phyloP scores from a whole-genome alignment of 2,329 filamentous ascomycete genomes.

The Hymenoscyphus occultus region DNA sequence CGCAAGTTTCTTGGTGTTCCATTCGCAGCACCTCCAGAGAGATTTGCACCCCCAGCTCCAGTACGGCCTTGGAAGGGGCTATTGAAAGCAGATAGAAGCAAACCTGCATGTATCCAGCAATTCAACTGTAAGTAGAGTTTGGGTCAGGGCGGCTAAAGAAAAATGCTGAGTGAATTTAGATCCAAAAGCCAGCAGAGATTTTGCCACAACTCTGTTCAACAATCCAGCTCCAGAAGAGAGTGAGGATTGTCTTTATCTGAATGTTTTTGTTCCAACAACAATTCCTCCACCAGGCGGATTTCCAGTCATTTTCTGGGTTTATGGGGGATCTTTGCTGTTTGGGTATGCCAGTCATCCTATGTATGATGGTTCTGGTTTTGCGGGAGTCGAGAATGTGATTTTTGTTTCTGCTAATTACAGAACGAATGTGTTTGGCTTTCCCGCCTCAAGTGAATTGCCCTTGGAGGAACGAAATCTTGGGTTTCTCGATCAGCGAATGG shows the following conservation, averaged over 20 bases:
- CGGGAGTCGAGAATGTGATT: slow-evolving; percentile 20
- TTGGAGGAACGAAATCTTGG: slow-evolving; percentile 40
- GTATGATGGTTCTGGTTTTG: slow-evolving; percentile 23
- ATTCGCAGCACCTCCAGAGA: slow-evolving; percentile 38
- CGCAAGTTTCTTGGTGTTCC: slow-evolving; percentile 38
- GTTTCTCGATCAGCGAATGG: slow-evolving; percentile 44
- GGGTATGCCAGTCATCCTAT: slow-evolving; percentile 11
- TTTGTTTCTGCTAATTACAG: slow-evolving; percentile 25
- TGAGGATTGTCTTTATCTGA: slow-evolving; percentile 40
- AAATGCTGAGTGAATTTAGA: background rate
- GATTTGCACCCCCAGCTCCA: slow-evolving; percentile 36
- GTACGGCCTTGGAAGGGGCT: slow-evolving; percentile 22
- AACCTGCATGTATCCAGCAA: slow-evolving; percentile 18
- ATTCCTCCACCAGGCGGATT: slow-evolving; percentile 20
- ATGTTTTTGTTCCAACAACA: slow-evolving; percentile 34
- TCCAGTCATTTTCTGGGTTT: slow-evolving; percentile 42
- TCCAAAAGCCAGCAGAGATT: background rate
- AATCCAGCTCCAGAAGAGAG: slow-evolving; percentile 15
- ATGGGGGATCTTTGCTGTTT: slow-evolving; percentile 36
- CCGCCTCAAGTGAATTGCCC: slow-evolving; percentile 45
- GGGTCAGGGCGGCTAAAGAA: background rate
- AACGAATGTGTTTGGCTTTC: slow-evolving; percentile 44
- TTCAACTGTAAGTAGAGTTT: slow-evolving; percentile 11
- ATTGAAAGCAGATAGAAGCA: slow-evolving; percentile 12
- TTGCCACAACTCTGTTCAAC: slow-evolving; percentile 10